These are phyloP conservation scores for Lactarius vividus DNA, from an alignment of 768 basidiomycete genomes.

Conservation along the genomic window DNA sequence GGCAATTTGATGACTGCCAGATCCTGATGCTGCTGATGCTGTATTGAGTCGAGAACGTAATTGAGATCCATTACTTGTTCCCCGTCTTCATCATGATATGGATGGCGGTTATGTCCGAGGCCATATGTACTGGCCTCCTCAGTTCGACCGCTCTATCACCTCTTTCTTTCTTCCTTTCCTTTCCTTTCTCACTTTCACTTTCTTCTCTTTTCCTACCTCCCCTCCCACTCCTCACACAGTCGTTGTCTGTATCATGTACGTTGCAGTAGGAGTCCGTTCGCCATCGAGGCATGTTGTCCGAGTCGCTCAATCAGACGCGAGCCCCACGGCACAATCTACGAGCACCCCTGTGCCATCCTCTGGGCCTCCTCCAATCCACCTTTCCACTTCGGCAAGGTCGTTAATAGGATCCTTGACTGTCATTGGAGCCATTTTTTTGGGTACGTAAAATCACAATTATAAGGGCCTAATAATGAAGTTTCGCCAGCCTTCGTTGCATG, in stretches of 20 bases:
- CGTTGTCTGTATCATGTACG: conserved; percentile 18
- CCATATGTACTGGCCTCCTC: background rate
- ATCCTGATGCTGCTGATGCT: background rate
- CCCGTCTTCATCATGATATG: background rate
- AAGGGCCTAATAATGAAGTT: background rate
- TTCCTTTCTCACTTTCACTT: conserved; percentile 12
- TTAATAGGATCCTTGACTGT: conserved; percentile 29
- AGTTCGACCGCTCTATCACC: background rate
- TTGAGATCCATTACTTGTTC: background rate
- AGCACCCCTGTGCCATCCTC: conserved; percentile 2
- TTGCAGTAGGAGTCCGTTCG: conserved; percentile 9
- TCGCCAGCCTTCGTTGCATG: conserved; percentile 24
- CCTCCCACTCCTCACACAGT: conserved; percentile 20
- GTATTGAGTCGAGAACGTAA: background rate
- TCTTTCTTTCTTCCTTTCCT: background rate
- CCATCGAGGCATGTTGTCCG: conserved; percentile 23
- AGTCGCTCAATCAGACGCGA: background rate
- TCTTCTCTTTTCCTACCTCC: conserved; percentile 17
- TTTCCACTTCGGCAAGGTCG: conserved; percentile 31
- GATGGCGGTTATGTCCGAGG: background rate
- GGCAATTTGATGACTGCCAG: background rate
- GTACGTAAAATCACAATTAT: conserved; percentile 23
- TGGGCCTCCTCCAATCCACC: background rate
- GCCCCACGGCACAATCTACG: background rate
- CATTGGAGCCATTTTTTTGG: conserved; percentile 33